Percentiles rank a stretch among this genome's conserved stretches.
Conservation (phyloP, 2,329 filamentous ascomycete species). For the Pseudocercospora crystallina region DNA sequence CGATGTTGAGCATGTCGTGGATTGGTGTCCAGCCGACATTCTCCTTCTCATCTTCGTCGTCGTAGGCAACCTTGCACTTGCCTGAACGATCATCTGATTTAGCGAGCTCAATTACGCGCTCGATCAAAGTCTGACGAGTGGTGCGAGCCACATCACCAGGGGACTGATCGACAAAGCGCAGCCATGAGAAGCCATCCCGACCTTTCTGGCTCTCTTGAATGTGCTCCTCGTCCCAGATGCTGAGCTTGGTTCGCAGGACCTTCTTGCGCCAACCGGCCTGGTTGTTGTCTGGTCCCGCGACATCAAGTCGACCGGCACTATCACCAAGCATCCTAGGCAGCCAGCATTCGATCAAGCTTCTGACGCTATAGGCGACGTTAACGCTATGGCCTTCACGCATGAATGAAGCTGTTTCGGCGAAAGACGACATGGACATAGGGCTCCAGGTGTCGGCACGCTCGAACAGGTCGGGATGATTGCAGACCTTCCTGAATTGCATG, state of each 20-base stretch:
- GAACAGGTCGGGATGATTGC: conserved; percentile 96
- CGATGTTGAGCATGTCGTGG: conserved; percentile 80
- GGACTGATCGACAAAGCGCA: conserved; percentile 80
- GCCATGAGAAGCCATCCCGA: conserved; percentile 73
- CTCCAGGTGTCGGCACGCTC: conserved; percentile 90
- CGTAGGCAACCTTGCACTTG: conserved; percentile 67
- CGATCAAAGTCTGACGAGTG: conserved; percentile 69
- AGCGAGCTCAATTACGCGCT: conserved; percentile 65
- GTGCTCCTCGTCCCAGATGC: conserved; percentile 83
- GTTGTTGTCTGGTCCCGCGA: conserved; percentile 70
- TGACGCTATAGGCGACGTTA: conserved; percentile 80
- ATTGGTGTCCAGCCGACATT: conserved; percentile 59
- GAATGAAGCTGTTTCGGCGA: conserved; percentile 94
- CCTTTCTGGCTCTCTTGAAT: conserved; percentile 63
- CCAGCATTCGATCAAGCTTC: conserved; percentile 80
- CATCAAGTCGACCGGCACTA: conserved; percentile 73
- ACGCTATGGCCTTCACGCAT: conserved; percentile 81
- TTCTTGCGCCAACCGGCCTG: conserved; percentile 77
- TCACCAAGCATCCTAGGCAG: conserved; percentile 80
- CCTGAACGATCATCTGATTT: conserved; percentile 57
- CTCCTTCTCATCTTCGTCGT: conserved; percentile 58
- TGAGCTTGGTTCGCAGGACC: conserved; percentile 79
- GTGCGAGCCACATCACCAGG: conserved; percentile 68
- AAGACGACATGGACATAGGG: conserved; percentile 78
- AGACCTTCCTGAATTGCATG: conserved; percentile 99